Evolutionary conservation across 768 basidiomycete species (phyloP), one percentile per base, ranked within the genome.

Genomic region (Sistotremastrum niveocremeum): DNA sequence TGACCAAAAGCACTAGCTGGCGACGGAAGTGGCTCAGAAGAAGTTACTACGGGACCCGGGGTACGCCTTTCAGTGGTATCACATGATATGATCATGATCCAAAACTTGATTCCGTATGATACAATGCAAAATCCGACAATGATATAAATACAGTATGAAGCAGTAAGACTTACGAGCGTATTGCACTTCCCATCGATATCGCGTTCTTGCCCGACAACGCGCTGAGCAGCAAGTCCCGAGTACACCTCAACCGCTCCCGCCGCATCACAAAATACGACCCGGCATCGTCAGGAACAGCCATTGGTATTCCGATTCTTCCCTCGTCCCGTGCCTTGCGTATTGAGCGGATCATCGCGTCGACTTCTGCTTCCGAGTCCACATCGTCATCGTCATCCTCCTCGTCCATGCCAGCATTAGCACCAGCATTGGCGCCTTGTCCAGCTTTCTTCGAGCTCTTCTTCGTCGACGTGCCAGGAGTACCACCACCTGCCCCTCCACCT

Each of bases 221-320:
- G 32, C 71, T 72, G 4, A 72, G 62, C 37, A 84, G 57, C 41
- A 79, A 57, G 55, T 79, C 76, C 39, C 76, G 67, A 58, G 79
- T 79, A 52, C 65, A 69, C 44, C 69, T 62, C 46, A 74, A 47
- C 30, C 81, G 73, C 55, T 85, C 81, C 45, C 86, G 67, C 20
- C 87, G 69, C 46, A 76, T 74, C 33, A 85, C 80, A 58, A 87
- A 90, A 82, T 81, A 84, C n/a, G 77, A 80, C 33, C 83, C 71
- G 12, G 79, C 76, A 52, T 84, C 83, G 50, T 67, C 75, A 2
- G 87, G 79, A 0, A 80, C 73, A 2, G 85, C 87, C 11, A 88
- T 63, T 7, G 83, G 81, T 4, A 73, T 64, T 4, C 73, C 79
- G 37, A 81, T 66, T 29, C 77, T 52, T 2, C 83, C 82, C 51